Base-by-base conservation (phyloP, 2,329 filamentous ascomycete species). In the Apiospora hydei region DNA sequence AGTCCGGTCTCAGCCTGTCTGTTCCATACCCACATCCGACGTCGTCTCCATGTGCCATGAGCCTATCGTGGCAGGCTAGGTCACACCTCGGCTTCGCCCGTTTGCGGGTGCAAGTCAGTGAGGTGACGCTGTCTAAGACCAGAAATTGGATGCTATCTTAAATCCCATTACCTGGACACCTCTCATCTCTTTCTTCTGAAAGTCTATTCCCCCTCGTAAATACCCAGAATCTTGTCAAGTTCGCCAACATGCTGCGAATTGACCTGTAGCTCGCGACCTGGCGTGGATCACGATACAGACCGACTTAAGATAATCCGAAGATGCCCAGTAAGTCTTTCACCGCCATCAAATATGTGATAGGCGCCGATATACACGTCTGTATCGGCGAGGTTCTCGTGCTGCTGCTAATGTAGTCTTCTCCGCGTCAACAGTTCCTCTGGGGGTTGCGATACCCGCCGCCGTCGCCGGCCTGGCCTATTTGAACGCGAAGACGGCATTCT, bases 391-490 rank as follows among this genome's bases (percentile, higher is more conserved):
- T n/a, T 61, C 53, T 3, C 4, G 18, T 41, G 30, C 21, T 57
- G 43, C 10, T 49, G 21, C 26, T 66, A 46, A 64, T 41, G 3
- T 6, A 41, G 57, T 14, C 34, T 18, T 41, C 34, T 11, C 34
- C 34, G 18, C 24, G n/a, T 71, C 24, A 10, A 49, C 72, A 89
- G 87, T 89, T 57, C 88, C 89, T 64, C 81, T 90, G 30, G 81
- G 84, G 30, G 74, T 90, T 68, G 85, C 89, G 8, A 84, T 87
- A 41, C 90, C 92, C 24, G 91, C 91, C 21, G 87, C 89, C 64
- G 87, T 88, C 43, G 92, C 93, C 5, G 87, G 88, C 4, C 84
- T 92, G n/a, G 92, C 93, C 44, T 97, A 97, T 80, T 81, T 96
- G 76, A 94, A 96, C 79, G 94, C 93, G 57, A 91, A 89, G 80